phyloP scores from a whole-genome alignment of 2,329 filamentous ascomycete species.

The Ophiostoma ips region DNA sequence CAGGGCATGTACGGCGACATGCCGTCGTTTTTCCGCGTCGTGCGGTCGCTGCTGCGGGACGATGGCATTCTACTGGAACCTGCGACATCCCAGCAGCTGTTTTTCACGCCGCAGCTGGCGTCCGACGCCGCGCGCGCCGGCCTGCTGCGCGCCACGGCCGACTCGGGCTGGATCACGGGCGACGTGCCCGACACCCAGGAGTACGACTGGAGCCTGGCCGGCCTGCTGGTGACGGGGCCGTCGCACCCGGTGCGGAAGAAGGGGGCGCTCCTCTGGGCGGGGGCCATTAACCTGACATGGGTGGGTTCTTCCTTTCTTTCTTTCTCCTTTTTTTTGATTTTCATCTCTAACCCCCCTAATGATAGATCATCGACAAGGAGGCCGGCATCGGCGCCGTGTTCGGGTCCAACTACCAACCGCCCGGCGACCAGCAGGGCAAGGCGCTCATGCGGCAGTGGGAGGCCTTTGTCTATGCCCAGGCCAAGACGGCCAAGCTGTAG shows the following conservation, averaged over 20 bases:
- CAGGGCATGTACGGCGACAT: constrained; percentile 23
- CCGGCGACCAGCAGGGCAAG: constrained; percentile 24
- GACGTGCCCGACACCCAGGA: constrained; percentile 21
- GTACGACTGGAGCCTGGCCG: constrained; percentile 28
- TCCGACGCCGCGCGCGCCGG: constrained; percentile 11
- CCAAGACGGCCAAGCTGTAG: constrained; percentile 5
- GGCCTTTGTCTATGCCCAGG: constrained; percentile 24
- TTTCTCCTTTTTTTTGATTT: not conserved
- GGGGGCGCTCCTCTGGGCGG: constrained; percentile 29
- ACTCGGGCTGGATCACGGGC: constrained; percentile 18
- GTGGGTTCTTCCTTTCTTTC: not conserved
- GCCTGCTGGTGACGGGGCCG: constrained; percentile 26
- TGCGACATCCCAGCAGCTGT: constrained; percentile 21
- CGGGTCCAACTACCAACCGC: constrained; percentile 28
- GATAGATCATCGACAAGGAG: constrained; percentile 19
- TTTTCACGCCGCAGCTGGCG: constrained; percentile 34
- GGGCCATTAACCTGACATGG: constrained; percentile 33
- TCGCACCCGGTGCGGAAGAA: constrained; percentile 23
- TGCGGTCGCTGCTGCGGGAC: constrained; percentile 32
- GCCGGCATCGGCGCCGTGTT: constrained; percentile 28
- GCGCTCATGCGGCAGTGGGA: constrained; percentile 24
- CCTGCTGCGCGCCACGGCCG: constrained; percentile 18
- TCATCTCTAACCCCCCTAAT: not conserved
- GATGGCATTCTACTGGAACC: constrained; percentile 31
- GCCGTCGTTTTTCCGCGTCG: constrained; percentile 29